These are phyloP conservation scores for Xylaria longipes DNA, from an alignment of 495 filamentous ascomycete genomes.

Conservation along the genomic window DNA sequence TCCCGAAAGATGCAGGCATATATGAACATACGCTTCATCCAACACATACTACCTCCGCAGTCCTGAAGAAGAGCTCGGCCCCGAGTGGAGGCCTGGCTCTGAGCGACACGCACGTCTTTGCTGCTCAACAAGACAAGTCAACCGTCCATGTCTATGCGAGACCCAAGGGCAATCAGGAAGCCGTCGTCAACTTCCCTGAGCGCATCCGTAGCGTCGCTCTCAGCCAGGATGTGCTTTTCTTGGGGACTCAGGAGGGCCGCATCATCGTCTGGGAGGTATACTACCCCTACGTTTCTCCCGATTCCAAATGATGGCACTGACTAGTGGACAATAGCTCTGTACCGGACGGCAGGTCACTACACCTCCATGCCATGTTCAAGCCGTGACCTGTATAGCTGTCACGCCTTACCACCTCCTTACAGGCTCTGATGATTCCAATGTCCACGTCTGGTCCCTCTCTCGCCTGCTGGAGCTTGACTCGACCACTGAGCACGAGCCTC, in stretches of 20 bases:
- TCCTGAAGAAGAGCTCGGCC: constrained; percentile 93
- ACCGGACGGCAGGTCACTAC: constrained; percentile 89
- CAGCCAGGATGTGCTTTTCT: constrained; percentile 71
- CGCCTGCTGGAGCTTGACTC: constrained; percentile 68
- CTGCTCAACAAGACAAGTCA: constrained; percentile 88
- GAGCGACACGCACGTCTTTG: constrained; percentile 84
- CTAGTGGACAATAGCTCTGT: constrained; percentile 62
- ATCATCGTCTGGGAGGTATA: constrained; percentile 91
- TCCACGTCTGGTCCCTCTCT: constrained; percentile 87
- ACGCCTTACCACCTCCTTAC: constrained; percentile 82
- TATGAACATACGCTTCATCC: constrained; percentile 85
- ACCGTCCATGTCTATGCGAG: constrained; percentile 90
- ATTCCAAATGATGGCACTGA: background rate
- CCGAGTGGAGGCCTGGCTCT: constrained; percentile 78
- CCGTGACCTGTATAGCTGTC: constrained; percentile 76
- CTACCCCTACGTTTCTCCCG: constrained; percentile 16
- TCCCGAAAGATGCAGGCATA: constrained; percentile 79
- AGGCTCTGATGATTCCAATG: constrained; percentile 85
- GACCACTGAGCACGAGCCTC: constrained; percentile 58
- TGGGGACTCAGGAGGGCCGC: constrained; percentile 87
- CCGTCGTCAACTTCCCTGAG: constrained; percentile 83
- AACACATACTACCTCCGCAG: constrained; percentile 67
- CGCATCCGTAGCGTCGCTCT: constrained; percentile 74
- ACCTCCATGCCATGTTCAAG: constrained; percentile 85
- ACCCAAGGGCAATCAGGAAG: constrained; percentile 83